Evolutionary conservation across 2,329 filamentous ascomycete species (phyloP), one percentile per base, ranked within the genome.

Genomic region (Fusarium sacchari): DNA sequence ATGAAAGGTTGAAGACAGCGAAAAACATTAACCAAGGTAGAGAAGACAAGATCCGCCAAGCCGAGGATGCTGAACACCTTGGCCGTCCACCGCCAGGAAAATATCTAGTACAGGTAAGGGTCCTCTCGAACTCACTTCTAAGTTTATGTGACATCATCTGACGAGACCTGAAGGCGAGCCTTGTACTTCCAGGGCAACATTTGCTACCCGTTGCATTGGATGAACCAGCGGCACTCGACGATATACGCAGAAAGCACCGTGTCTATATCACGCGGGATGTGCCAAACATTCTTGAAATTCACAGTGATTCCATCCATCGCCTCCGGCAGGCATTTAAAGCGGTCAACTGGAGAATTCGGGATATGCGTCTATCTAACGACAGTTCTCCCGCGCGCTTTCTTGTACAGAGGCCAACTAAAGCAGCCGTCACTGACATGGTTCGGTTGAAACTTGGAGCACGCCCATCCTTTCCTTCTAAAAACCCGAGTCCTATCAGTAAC

Each of bases 221-320:
- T 30, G 65, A 78, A 3, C 63, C 73, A 11, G 40, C 43, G 1
- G 68, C 60, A 4, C 61, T 84, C 10, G 70, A 83, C 30, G 65
- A 72, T 7, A 77, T 83, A 22, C 76, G 81, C 6, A 74, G 62
- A 42, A 69, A 65, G 8, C 60, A 81, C 47, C 67, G 71, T 36
- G 78, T 82, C 11, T 84, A 82, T 77, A 82, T 84, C 18, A 77
- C 60, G 7, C 67, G 62, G 11, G 63, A 69, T 13, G 53, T 76
- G 32, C 64, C 73, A 7, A 76, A 80, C 32, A 40, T 78, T 22
- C 71, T 83, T 17, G 73, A 78, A 11, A 68, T 83, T 30, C 64
- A 58, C 44, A 73, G 79, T 28, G 67, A 75, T 9, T 70, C 70
- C 7, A 73, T 78, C 26, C n/a, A 52, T 10, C 61, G 70, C 8